Percentiles rank a stretch among this genome's conserved stretches.
phyloP scores from a whole-genome alignment of 257 asterid species.

The Echites panduratus region DNA sequence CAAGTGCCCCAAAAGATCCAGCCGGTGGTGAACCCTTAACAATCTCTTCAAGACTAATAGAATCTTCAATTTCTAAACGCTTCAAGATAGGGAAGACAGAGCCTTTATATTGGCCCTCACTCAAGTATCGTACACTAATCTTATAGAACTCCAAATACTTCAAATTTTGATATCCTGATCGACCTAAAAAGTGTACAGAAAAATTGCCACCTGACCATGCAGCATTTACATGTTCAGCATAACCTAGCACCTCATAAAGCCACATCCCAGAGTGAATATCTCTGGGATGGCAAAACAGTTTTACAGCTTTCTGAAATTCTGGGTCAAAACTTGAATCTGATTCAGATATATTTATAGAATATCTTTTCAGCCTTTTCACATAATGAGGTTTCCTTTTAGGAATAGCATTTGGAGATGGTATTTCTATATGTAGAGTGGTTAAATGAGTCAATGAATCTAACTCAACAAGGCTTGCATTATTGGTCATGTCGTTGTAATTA shows the following conservation, averaged over 20 bases:
- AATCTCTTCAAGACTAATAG: neutral
- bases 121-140: neutral
- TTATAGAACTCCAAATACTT: neutral
- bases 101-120: neutral
- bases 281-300: no score
- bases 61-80: neutral
- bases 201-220: neutral
- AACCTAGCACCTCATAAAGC: no score
- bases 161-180: neutral
- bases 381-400: neutral
- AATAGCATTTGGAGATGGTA: neutral
- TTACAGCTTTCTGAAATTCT: no score
- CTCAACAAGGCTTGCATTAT: slow-evolving; percentile 4
- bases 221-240: neutral
- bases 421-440: neutral
- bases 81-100: neutral
- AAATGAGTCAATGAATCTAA: neutral
- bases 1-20: neutral
- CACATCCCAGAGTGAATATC: no score
- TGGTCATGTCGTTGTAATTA: no score
- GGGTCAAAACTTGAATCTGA: no score
- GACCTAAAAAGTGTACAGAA: neutral
- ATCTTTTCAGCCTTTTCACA: neutral
- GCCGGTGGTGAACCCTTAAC: neutral
- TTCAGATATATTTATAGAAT: neutral